phyloP scores from a whole-genome alignment of 1,284 basidiomycete species.

The Pisolithus thermaeus region DNA sequence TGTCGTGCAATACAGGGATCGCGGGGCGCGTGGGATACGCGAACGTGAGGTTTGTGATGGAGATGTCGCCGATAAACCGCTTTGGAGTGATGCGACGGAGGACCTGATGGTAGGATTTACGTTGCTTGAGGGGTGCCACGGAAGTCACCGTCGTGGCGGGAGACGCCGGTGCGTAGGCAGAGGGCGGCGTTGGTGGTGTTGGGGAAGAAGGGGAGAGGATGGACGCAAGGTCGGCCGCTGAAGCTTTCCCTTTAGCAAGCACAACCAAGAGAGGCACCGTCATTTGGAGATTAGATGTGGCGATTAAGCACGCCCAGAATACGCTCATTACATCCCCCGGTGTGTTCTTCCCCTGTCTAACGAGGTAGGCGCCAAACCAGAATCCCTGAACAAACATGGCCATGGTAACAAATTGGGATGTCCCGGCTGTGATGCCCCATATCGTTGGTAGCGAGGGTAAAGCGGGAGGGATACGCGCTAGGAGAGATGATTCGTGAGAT shows the following conservation, averaged over 20 bases:
- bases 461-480: slow-evolving; percentile 40
- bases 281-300: slow-evolving; percentile 81
- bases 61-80: slow-evolving; percentile 71
- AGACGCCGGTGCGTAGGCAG: background rate
- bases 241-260: slow-evolving; percentile 75
- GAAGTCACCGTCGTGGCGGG: slow-evolving; percentile 2
- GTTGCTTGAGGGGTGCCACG: slow-evolving; percentile 8
- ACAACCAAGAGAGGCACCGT: slow-evolving; percentile 75
- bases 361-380: slow-evolving; percentile 90
- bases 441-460: slow-evolving; percentile 58
- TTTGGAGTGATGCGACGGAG: slow-evolving; percentile 57
- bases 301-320: slow-evolving; percentile 95
- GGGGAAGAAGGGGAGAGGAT: slow-evolving; percentile 21
- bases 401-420: slow-evolving; percentile 77
- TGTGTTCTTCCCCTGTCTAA: slow-evolving; percentile 62
- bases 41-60: slow-evolving; percentile 75
- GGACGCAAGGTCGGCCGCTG: slow-evolving; percentile 25
- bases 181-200: slow-evolving; percentile 3
- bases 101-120: slow-evolving; percentile 17
- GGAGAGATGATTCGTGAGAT: slow-evolving; percentile 48
- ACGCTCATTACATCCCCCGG: slow-evolving; percentile 88
- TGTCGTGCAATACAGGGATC: slow-evolving; percentile 42
- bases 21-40: slow-evolving; percentile 69
- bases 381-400: slow-evolving; percentile 96
- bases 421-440: slow-evolving; percentile 71